Evolutionary conservation across 139 green algal species (phyloP).

Genomic region (Picocystis salinarum): DNA sequence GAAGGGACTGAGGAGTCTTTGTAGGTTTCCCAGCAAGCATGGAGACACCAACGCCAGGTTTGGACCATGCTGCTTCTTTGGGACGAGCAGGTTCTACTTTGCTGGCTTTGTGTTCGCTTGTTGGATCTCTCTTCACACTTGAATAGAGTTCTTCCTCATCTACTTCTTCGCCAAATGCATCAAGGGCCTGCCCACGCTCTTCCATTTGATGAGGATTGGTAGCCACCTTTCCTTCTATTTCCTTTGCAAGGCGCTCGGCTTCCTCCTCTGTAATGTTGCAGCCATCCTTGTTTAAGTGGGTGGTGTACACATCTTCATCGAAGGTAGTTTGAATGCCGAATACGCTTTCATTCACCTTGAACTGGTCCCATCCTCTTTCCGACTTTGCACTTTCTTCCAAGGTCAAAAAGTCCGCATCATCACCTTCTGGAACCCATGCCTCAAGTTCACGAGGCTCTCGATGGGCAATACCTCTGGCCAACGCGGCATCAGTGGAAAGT

Average conservation of each 20-base stretch:
- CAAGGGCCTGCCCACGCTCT: constrained; percentile 1
- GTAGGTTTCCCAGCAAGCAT: too few relatives aligned
- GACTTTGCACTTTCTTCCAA: constrained; percentile 13
- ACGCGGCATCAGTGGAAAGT: too few relatives aligned
- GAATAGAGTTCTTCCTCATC: constrained; percentile 74
- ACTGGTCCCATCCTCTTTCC: constrained; percentile 64
- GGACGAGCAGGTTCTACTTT: too few relatives aligned
- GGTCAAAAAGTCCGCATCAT: too few relatives aligned
- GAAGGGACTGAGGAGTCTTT: too few relatives aligned
- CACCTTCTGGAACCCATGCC: too few relatives aligned
- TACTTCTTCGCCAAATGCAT: constrained; percentile 23
- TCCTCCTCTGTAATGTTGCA: constrained; percentile 43
- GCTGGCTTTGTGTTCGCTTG: too few relatives aligned
- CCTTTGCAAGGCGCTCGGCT: constrained; percentile 47
- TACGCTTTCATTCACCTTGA: constrained; percentile 56
- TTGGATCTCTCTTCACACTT: too few relatives aligned
- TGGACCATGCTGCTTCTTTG: too few relatives aligned
- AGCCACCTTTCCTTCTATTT: constrained; percentile 43
- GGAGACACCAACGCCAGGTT: too few relatives aligned
- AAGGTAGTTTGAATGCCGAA: constrained; percentile 68
- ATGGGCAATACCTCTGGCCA: too few relatives aligned
- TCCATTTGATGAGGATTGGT: constrained; percentile 57
- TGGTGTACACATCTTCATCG: constrained; percentile 65
- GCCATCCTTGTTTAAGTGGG: constrained; percentile 30
- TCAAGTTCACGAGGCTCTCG: too few relatives aligned